A percentile compares a stretch with the other conserved stretches of the same genome.
Evolutionary conservation across 805 yeast species (phyloP).

Genomic region (Grigorovia jiainica): DNA sequence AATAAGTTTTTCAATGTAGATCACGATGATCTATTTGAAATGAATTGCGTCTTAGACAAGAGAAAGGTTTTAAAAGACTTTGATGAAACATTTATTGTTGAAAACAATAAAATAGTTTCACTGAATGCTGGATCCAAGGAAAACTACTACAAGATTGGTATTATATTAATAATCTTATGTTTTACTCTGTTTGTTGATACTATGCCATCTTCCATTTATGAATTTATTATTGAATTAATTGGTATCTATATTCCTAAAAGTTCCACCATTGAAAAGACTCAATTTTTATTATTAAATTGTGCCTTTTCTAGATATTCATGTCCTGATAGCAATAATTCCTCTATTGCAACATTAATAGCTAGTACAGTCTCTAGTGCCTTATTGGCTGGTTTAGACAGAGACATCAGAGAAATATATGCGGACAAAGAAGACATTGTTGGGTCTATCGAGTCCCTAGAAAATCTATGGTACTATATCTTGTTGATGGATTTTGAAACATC

Average conservation of each 20-base stretch:
- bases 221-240: slow-evolving; percentile 15
- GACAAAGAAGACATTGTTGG: slow-evolving; percentile 15
- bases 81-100: slow-evolving; percentile 6
- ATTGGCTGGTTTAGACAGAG: slow-evolving; percentile 17
- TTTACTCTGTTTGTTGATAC: slow-evolving; percentile 9
- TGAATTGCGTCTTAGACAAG: slow-evolving; percentile 12
- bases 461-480: slow-evolving; percentile 22
- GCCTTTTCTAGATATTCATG: slow-evolving; percentile 1
- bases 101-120: slow-evolving; percentile 3
- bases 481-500: slow-evolving; percentile 18
- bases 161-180: slow-evolving; percentile 18
- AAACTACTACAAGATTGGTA: slow-evolving; percentile 23
- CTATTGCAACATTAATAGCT: slow-evolving; percentile 10
- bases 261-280: slow-evolving; percentile 21
- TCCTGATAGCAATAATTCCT: slow-evolving; percentile 21
- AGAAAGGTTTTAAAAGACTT: slow-evolving; percentile 17
- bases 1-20: slow-evolving; percentile 10
- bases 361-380: slow-evolving; percentile 11
- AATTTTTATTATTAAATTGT: slow-evolving; percentile 16
- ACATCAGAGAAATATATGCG: slow-evolving; percentile 12
- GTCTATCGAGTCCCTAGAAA: slow-evolving; percentile 14
- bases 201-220: slow-evolving; percentile 14
- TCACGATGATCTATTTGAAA: slow-evolving; percentile 10
- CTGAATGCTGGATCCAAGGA: background rate
- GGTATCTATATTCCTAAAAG: slow-evolving; percentile 22